A percentile compares a stretch with the other conserved stretches of the same genome.
Evolutionary conservation across 495 filamentous ascomycete species (phyloP).

Genomic region (Lasiosphaeriaceae sp.): DNA sequence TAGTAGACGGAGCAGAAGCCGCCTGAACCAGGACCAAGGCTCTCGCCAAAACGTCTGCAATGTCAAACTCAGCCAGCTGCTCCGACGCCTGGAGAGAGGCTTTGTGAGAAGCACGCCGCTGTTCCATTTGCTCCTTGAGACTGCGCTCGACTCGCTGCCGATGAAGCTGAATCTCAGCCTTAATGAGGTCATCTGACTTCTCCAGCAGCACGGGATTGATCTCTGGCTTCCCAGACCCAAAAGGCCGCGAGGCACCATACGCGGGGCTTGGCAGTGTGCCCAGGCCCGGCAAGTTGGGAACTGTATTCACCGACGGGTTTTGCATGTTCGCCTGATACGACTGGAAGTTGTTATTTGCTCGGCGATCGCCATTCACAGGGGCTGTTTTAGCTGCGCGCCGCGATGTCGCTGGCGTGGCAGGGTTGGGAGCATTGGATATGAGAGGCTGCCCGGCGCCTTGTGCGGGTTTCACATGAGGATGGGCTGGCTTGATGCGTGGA

Average conservation of each 20-base stretch:
- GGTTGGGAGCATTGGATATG: constrained; percentile 17
- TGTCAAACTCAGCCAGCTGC: constrained; percentile 65
- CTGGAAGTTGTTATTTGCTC: constrained; percentile 32
- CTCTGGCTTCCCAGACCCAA: constrained; percentile 38
- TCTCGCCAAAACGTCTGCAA: constrained; percentile 67
- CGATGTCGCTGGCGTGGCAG: constrained; percentile 24
- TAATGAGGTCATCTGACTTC: constrained; percentile 79
- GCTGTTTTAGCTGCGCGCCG: constrained; percentile 16
- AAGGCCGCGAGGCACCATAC: constrained; percentile 25
- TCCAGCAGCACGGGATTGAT: constrained; percentile 78
- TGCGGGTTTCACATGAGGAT: constrained; percentile 51
- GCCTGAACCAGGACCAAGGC: constrained; percentile 64
- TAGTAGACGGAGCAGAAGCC: constrained; percentile 42
- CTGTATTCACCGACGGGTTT: constrained; percentile 22
- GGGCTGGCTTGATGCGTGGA: constrained; percentile 38
- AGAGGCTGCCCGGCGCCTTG: constrained; percentile 15
- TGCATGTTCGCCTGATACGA: constrained; percentile 37
- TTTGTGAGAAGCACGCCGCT: constrained; percentile 52
- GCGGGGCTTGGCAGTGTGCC: constrained; percentile 17
- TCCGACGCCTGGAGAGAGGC: constrained; percentile 57
- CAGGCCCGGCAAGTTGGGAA: constrained; percentile 22
- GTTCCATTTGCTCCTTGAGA: constrained; percentile 70
- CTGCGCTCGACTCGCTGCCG: constrained; percentile 74
- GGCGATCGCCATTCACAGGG: constrained; percentile 25
- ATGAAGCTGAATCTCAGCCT: constrained; percentile 76